Base-by-base conservation (phyloP, 495 filamentous ascomycete genomes). In the Penicillium dipodomyicola region DNA sequence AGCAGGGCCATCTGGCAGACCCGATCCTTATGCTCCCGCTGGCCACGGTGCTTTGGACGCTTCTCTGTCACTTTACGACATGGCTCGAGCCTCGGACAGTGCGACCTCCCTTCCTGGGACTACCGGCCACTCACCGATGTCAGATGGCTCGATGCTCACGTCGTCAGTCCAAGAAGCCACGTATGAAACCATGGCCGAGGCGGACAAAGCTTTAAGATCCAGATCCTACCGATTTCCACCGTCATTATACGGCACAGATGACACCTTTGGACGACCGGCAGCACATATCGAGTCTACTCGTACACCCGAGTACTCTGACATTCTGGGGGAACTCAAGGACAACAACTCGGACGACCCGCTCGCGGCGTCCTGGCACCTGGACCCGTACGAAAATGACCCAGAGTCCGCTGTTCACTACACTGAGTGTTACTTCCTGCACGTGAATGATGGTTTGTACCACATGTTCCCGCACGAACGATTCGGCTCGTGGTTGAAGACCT, bases 391-490 rank as follows among this genome's bases (percentile, higher is more conserved):
- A 29, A 67, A 65, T 23, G 76, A 84, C 49, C 77, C 78, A 0
- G 72, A 79, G 49, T 53, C 73, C 37, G 75, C 77, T 6, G 55
- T 71, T 9, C 74, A 84, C 56, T 74, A 84, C 27, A 59, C 83
- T n/a, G 78, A 83, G 47, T 64, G 77, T 15, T 86, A 81, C 65
- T 83, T 85, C 54, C 72, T 66, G 23, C 74, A 79, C 51, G 64
- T 82, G 23, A 83, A 85, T 48, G 74, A 77, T 48, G 73, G 74
- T 7, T 65, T 78, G 52, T 83, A 82, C 62, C 76, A 73, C 58
- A 76, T 87, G 61, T 83, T 87, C 60, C 84, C 86, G 20, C 75
- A 76, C 59, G 57, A 70, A 57, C 73, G 65, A 11, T 83, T 86
- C 52, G 47, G 76, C 22, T 44, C 70, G n/a, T 86, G 83, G 83